These are phyloP conservation scores for Rhizoclosmatium globosum DNA, from an alignment of 192 early-diverging fungal genomes.

Conservation along the genomic window DNA sequence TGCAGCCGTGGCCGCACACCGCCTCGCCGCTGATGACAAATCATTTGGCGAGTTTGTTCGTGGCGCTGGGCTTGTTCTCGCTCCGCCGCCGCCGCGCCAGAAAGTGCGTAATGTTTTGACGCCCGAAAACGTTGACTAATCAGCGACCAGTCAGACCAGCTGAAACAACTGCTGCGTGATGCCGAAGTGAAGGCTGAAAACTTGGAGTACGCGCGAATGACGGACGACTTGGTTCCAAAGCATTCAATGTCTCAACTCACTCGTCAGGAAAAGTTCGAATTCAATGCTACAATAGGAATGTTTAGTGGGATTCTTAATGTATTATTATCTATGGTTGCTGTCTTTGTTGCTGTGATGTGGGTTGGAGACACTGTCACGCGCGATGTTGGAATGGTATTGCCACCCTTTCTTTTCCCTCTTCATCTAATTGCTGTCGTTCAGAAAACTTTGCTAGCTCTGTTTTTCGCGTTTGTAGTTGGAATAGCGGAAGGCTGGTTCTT, in stretches of 20 bases:
- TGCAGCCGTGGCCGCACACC: no score
- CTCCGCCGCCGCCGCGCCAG: no score
- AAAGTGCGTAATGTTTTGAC: no score
- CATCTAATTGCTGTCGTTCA: conserved; percentile 5
- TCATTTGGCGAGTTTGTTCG: no score
- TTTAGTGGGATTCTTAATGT: conserved; percentile 54
- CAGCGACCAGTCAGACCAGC: neutral
- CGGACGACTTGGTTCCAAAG: conserved; percentile 22
- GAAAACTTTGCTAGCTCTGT: conserved; percentile 49
- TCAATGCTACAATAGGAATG: conserved; percentile 39
- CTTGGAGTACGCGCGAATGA: conserved; percentile 46
- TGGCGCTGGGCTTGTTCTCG: no score
- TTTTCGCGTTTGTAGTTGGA: conserved; percentile 43
- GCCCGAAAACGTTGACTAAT: neutral
- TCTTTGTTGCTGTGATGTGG: conserved; percentile 51
- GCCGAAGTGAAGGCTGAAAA: conserved; percentile 34
- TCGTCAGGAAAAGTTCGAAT: conserved; percentile 35
- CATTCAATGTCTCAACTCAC: neutral
- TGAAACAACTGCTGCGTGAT: conserved; percentile 33
- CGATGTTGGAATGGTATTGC: conserved; percentile 51
- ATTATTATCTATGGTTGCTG: conserved; percentile 51
- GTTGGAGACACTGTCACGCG: conserved; percentile 41
- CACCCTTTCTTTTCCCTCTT: neutral
- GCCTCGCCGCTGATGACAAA: no score
- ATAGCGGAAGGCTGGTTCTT: conserved; percentile 62